These are phyloP conservation scores for Boletus rufocinnamomeus DNA, from an alignment of 768 basidiomycete species.

Conservation along the genomic window DNA sequence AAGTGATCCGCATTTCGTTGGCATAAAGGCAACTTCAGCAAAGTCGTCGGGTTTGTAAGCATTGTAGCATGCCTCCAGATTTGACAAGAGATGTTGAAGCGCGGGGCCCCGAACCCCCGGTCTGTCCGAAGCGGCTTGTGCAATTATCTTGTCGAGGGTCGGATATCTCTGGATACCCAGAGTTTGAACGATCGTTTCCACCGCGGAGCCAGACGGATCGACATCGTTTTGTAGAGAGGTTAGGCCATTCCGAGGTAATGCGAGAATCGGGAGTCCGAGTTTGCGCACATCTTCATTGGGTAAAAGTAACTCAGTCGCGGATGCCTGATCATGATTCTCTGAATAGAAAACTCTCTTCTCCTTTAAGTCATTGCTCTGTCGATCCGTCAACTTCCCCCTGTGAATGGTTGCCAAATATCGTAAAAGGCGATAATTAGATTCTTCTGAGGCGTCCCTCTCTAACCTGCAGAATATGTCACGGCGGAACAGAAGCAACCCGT, in stretches of 20 bases:
- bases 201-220: not conserved
- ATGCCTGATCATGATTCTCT: not conserved
- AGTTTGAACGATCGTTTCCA: slow-evolving; percentile 1
- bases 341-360: slow-evolving; percentile 13
- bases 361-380: slow-evolving; percentile 1
- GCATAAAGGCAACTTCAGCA: slow-evolving; percentile 10
- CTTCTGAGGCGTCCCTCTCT: slow-evolving; percentile 10
- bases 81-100: slow-evolving; percentile 13
- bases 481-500: slow-evolving; percentile 37
- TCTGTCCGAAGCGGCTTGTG: slow-evolving; percentile 8
- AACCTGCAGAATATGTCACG: slow-evolving; percentile 6
- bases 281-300: slow-evolving; percentile 66
- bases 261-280: slow-evolving; percentile 75
- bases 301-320: slow-evolving; percentile 65
- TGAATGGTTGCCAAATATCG: slow-evolving; percentile 64
- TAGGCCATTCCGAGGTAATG: not conserved
- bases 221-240: not conserved
- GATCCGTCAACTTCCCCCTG: slow-evolving; percentile 30
- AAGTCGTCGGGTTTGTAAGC: slow-evolving; percentile 16
- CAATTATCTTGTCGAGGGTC: slow-evolving; percentile 6
- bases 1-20: slow-evolving; percentile 10
- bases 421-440: slow-evolving; percentile 33
- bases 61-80: slow-evolving; percentile 10
- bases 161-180: slow-evolving; percentile 10
- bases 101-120: slow-evolving; percentile 2